Conservation (phyloP, 176 grass and related monocot species). For the Raddia distichophylla region DNA sequence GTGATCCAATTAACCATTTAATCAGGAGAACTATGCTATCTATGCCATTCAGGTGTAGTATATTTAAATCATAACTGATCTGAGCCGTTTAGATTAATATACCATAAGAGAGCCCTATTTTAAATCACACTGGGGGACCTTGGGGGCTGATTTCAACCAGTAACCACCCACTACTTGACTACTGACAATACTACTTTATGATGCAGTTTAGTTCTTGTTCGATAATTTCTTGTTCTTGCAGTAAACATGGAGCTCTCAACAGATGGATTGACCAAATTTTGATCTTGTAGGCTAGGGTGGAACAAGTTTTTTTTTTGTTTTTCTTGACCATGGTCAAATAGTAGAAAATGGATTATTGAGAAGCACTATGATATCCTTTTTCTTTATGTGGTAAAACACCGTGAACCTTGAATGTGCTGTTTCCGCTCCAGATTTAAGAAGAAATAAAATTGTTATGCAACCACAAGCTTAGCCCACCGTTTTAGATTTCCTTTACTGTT, state of each 20-base stretch:
- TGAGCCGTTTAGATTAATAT: no score
- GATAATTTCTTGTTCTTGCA: neutral
- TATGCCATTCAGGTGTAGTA: no score
- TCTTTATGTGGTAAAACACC: neutral
- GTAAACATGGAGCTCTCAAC: neutral
- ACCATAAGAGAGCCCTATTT: neutral
- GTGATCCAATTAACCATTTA: no score
- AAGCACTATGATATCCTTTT: neutral
- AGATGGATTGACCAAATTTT: neutral
- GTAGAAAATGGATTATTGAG: neutral
- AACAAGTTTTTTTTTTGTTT: neutral
- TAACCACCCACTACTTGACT: neutral
- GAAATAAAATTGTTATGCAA: neutral
- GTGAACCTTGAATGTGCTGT: neutral
- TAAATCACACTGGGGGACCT: neutral
- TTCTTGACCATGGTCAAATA: neutral
- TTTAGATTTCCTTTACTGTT: neutral
- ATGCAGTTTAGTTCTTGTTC: no score
- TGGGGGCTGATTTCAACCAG: neutral
- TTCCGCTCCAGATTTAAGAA: neutral
- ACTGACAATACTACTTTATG: neutral
- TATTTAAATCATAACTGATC: no score
- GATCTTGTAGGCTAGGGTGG: neutral
- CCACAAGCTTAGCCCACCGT: neutral
- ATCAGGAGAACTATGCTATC: no score